Percentiles rank a stretch among this genome's conserved stretches.
phyloP scores from a whole-genome alignment of 495 filamentous ascomycete species.

The Tricharina praecox region DNA sequence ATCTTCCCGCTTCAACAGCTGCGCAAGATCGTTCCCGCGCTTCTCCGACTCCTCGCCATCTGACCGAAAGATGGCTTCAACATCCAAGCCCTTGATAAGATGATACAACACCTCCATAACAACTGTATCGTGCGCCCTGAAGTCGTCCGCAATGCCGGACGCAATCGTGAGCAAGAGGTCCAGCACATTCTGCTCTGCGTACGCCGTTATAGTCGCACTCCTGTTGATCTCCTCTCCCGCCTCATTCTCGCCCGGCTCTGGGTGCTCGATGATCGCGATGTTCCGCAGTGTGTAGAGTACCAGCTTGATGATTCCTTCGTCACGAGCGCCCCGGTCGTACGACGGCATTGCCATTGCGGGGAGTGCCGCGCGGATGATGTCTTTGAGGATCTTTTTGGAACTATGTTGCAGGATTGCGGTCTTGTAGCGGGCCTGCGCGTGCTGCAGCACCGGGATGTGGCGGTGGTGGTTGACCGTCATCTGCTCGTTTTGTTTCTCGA shows the following conservation, averaged over 20 bases:
- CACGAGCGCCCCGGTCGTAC: conserved; percentile 57
- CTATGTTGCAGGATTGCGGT: conserved; percentile 67
- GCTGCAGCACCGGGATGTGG: conserved; percentile 72
- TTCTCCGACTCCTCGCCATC: conserved; percentile 48
- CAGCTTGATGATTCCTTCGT: conserved; percentile 87
- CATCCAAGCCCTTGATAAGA: conserved; percentile 74
- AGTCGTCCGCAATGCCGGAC: conserved; percentile 84
- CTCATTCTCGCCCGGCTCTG: conserved; percentile 37
- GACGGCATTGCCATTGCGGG: conserved; percentile 70
- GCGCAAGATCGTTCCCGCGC: conserved; percentile 54
- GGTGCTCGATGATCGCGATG: conserved; percentile 62
- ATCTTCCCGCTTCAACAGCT: conserved; percentile 60
- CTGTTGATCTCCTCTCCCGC: conserved; percentile 58
- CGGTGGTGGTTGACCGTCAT: conserved; percentile 88
- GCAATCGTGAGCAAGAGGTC: conserved; percentile 66
- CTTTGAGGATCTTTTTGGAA: conserved; percentile 55
- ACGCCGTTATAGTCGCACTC: conserved; percentile 73
- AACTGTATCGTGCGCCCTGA: conserved; percentile 62
- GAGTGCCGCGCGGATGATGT: conserved; percentile 60
- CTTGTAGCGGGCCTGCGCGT: conserved; percentile 81
- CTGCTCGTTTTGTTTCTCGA: conserved; percentile 56
- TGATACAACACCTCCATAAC: conserved; percentile 84
- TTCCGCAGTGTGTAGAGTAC: conserved; percentile 81
- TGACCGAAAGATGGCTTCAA: conserved; percentile 70
- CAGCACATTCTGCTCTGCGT: conserved; percentile 78